Evolutionary conservation across 2,329 filamentous ascomycete genomes (phyloP).

Genomic region (Gnomoniopsis sp.): DNA sequence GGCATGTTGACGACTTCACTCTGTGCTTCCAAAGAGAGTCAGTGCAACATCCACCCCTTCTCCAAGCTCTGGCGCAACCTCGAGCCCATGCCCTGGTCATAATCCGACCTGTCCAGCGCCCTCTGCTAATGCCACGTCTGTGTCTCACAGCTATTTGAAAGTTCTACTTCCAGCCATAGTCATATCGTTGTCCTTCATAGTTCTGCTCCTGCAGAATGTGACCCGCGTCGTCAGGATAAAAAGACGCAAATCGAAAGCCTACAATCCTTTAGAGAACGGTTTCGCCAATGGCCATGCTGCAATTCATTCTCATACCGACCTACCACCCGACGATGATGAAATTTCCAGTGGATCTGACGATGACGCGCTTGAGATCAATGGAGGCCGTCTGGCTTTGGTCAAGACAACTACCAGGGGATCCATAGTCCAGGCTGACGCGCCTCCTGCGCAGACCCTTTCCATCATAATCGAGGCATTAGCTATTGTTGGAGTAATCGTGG

Average conservation of each 20-base stretch:
- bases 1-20: conserved; percentile 62
- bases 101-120: neutral
- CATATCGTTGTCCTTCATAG: conserved; percentile 66
- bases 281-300: conserved; percentile 33
- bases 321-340: conserved; percentile 42
- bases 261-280: conserved; percentile 50
- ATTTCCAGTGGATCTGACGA: conserved; percentile 51
- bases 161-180: conserved; percentile 73
- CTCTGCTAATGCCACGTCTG: conserved; percentile 5
- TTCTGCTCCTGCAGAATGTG: conserved; percentile 58
- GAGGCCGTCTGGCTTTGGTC: conserved; percentile 51
- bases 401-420: conserved; percentile 62
- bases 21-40: conserved; percentile 66
- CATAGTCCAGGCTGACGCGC: conserved; percentile 70
- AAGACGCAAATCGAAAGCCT: conserved; percentile 41
- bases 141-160: conserved; percentile 64
- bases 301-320: conserved; percentile 44
- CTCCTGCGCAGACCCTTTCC: conserved; percentile 67
- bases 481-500: conserved; percentile 65
- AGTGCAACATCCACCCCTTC: conserved; percentile 7
- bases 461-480: conserved; percentile 73
- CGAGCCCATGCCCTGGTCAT: conserved; percentile 9
- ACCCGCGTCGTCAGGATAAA: conserved; percentile 50
- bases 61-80: neutral
- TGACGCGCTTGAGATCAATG: conserved; percentile 54